Base-by-base conservation (phyloP, 139 green algal genomes). In the Dunaliella primolecta region DNA sequence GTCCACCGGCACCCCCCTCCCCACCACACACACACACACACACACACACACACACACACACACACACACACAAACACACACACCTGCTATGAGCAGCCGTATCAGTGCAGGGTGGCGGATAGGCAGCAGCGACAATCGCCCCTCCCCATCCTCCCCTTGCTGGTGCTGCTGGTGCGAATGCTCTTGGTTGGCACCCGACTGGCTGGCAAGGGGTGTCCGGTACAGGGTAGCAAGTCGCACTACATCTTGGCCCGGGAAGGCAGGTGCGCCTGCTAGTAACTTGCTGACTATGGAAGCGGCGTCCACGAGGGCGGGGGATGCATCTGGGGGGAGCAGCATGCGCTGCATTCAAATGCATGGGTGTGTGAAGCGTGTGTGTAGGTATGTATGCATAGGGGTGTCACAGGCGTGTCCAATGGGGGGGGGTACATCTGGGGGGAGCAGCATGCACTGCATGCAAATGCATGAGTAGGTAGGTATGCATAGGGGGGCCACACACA, bases 21-120 rank as follows among this genome's bases (percentile, higher is more conserved):
- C n/a, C n/a, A n/a, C n/a, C n/a, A n/a, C n/a, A n/a, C n/a, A n/a
- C n/a, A n/a, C n/a, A n/a, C n/a, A n/a, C n/a, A n/a, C n/a, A n/a
- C n/a, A n/a, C n/a, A n/a, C n/a, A n/a, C n/a, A n/a, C n/a, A n/a
- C n/a, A n/a, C n/a, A n/a, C n/a, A n/a, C n/a, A n/a, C n/a, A n/a
- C n/a, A n/a, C n/a, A n/a, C n/a, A n/a, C n/a, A n/a, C n/a, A n/a
- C n/a, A n/a, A n/a, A n/a, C n/a, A 7, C 29, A 81, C 83, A 76
- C 11, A 86, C 83, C 56, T 75, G 83, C 34, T 29, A 83, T 83
- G 36, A 87, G 84, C 23, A 83, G 25, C 0, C 78, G 75, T 3
- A 87, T 83, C 31, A 87, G 56, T 2, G 81, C 75, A 24, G 84
- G 55, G 76, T 87, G 84, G 38, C 83, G 84, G 29, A 87, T 87